Conservation (phyloP, 768 basidiomycete genomes). For the Ramaria rubella region DNA sequence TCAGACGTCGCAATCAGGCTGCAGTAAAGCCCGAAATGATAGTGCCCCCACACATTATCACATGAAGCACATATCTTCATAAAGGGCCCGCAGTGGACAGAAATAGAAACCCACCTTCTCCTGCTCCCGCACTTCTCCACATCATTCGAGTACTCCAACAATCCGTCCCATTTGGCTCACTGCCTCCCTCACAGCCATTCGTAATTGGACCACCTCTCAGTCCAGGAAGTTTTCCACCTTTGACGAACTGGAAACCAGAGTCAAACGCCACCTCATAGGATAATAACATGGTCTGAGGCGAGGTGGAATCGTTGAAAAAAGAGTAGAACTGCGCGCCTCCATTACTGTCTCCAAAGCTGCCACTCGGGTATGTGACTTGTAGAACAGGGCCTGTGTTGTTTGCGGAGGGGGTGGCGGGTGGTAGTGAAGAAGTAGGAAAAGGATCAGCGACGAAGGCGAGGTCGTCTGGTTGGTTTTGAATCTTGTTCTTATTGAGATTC, state of each 20-base stretch:
- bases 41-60: not conserved
- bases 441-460: slow-evolving; percentile 63
- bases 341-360: slow-evolving; percentile 50
- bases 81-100: no score
- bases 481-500: slow-evolving; percentile 52
- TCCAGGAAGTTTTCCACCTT: slow-evolving; percentile 73
- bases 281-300: slow-evolving; percentile 55
- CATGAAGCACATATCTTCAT: slow-evolving; percentile 1
- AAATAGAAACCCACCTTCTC: slow-evolving; percentile 51
- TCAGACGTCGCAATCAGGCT: not conserved
- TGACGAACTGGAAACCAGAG: slow-evolving; percentile 58
- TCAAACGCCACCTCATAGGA: slow-evolving; percentile 74
- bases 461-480: slow-evolving; percentile 51
- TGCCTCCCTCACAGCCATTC: slow-evolving; percentile 65
- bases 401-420: slow-evolving; percentile 11
- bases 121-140: slow-evolving; percentile 61
- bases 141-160: slow-evolving; percentile 73
- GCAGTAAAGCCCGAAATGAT: not conserved
- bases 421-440: slow-evolving; percentile 46
- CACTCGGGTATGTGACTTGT: slow-evolving; percentile 56
- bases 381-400: slow-evolving; percentile 36
- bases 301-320: slow-evolving; percentile 58
- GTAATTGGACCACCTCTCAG: slow-evolving; percentile 60
- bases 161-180: slow-evolving; percentile 51
- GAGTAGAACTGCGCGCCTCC: slow-evolving; percentile 65